Evolutionary conservation across 2,329 filamentous ascomycete genomes (phyloP).

Genomic region (Iodosphaeria phyllophila): DNA sequence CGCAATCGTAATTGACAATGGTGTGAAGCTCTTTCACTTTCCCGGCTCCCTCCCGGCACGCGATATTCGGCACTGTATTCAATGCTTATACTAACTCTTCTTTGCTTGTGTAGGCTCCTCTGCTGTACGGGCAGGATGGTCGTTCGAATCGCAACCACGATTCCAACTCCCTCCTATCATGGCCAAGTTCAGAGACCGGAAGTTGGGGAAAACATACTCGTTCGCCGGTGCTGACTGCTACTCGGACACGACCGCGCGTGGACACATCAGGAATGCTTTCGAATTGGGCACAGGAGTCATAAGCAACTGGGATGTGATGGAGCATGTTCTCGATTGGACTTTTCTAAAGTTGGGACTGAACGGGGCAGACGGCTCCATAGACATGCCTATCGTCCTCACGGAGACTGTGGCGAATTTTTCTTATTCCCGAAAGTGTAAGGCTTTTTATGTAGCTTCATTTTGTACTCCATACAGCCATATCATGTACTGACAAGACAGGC

Average conservation of each 20-base stretch:
- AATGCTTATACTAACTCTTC: constrained; percentile 3
- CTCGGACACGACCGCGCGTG: constrained; percentile 78
- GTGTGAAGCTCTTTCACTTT: too few species aligned
- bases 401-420: constrained; percentile 82
- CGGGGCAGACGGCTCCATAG: constrained; percentile 52
- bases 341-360: constrained; percentile 90
- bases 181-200: constrained; percentile 89
- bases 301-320: constrained; percentile 96
- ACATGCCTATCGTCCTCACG: constrained; percentile 83
- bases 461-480: too few species aligned
- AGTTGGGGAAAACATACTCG: constrained; percentile 76
- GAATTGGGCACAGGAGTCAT: constrained; percentile 81
- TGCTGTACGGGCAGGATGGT: constrained; percentile 84
- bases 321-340: constrained; percentile 81
- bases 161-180: constrained; percentile 74
- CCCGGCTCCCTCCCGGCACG: background rate
- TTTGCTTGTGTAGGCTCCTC: constrained; percentile 48
- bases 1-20: constrained; percentile 96
- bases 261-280: constrained; percentile 80
- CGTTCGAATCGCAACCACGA: constrained; percentile 69
- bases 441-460: too few species aligned
- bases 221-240: constrained; percentile 90
- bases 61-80: constrained; percentile 1
- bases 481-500: too few species aligned
- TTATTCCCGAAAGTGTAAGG: constrained; percentile 73